phyloP scores from a whole-genome alignment of 2,329 filamentous ascomycete species.

The Sclerotinia sclerotiorum region DNA sequence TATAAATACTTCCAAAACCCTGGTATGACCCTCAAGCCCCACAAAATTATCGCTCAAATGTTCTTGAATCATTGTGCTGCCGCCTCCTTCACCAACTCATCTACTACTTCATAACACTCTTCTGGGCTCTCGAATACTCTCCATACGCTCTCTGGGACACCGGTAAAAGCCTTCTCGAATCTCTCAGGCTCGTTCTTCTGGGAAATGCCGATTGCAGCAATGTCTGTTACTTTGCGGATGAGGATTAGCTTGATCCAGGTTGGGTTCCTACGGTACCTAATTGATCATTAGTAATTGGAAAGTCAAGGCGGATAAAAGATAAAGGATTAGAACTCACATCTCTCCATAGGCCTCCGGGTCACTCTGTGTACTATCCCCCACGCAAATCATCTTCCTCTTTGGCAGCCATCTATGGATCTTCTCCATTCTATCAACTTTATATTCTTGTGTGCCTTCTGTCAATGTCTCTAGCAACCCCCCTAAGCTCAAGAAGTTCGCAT shows the following conservation, averaged over 20 bases:
- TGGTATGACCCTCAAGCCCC: background rate
- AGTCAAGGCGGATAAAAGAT: background rate
- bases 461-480: slow-evolving; percentile 76
- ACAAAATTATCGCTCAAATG: background rate
- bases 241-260: slow-evolving; percentile 81
- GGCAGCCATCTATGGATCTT: slow-evolving; percentile 81
- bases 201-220: slow-evolving; percentile 66
- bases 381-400: slow-evolving; percentile 72
- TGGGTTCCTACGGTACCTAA: slow-evolving; percentile 61
- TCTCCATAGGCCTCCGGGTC: slow-evolving; percentile 90
- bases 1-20: background rate
- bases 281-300: slow-evolving; percentile 19
- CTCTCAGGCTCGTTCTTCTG: slow-evolving; percentile 71
- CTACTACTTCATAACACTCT: slow-evolving; percentile 55
- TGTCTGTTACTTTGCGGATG: slow-evolving; percentile 79
- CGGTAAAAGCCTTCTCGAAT: slow-evolving; percentile 81
- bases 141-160: slow-evolving; percentile 70
- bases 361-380: slow-evolving; percentile 88
- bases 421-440: slow-evolving; percentile 78
- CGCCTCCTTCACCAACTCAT: slow-evolving; percentile 32
- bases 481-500: slow-evolving; percentile 83
- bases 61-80: background rate
- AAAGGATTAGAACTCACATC: slow-evolving; percentile 52
- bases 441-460: slow-evolving; percentile 77
- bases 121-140: slow-evolving; percentile 76